Percentiles rank a stretch among this genome's conserved stretches.
Conservation (phyloP, 345 rosid genomes). For the Brassica juncea region DNA sequence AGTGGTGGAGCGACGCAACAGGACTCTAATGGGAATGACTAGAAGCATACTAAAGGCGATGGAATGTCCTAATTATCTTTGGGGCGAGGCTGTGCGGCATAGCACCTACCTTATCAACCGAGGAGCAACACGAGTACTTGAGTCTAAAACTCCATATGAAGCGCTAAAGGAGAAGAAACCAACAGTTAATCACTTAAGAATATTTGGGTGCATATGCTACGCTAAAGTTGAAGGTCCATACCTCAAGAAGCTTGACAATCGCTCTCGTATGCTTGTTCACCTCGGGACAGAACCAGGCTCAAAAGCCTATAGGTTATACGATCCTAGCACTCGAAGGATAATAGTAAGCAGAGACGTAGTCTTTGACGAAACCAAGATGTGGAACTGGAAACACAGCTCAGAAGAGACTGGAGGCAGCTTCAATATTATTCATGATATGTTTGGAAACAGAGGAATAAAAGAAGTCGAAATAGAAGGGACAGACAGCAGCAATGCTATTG, state of each 20-base stretch:
- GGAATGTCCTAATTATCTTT: background rate
- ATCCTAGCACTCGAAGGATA: too few relatives aligned
- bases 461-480: too few relatives aligned
- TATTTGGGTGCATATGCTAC: background rate
- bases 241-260: background rate
- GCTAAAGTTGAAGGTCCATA: background rate
- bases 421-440: too few relatives aligned
- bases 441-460: too few relatives aligned
- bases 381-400: too few relatives aligned
- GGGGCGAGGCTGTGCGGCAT: background rate
- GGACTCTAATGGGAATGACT: background rate
- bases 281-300: background rate
- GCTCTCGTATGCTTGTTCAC: background rate
- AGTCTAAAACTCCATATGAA: background rate
- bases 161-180: background rate
- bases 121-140: background rate
- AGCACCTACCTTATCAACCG: background rate
- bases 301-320: too few relatives aligned
- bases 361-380: too few relatives aligned
- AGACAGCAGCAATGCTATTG: too few relatives aligned
- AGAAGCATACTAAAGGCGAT: background rate
- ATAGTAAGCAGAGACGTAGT: too few relatives aligned
- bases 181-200: background rate
- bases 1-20: background rate
- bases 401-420: too few relatives aligned